A percentile compares a stretch with the other conserved stretches of the same genome.
These are phyloP conservation scores for Neoascochyta sp. DNA, from an alignment of 2,329 filamentous ascomycete species.

Conservation along the genomic window DNA sequence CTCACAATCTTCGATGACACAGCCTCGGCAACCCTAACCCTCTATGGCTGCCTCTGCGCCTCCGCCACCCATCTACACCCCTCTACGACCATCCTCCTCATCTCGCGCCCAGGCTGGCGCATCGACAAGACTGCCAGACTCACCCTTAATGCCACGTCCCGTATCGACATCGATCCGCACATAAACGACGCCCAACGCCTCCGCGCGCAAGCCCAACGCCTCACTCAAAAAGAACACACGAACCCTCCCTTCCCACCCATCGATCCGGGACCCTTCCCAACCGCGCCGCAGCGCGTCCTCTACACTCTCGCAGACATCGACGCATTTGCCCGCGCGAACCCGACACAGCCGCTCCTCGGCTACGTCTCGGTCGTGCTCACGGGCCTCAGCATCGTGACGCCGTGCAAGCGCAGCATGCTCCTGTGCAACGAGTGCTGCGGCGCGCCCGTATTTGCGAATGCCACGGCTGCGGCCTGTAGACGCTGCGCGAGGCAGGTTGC, in stretches of 20 bases:
- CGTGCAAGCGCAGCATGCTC: slow-evolving; percentile 44
- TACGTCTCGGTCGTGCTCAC: slow-evolving; percentile 46
- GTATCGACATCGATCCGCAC: slow-evolving; percentile 54
- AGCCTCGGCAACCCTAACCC: slow-evolving; percentile 49
- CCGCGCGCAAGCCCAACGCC: slow-evolving; percentile 46
- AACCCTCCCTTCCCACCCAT: slow-evolving; percentile 49
- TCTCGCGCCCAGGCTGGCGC: slow-evolving; percentile 46
- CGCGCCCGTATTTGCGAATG: slow-evolving; percentile 53
- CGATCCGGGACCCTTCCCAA: slow-evolving; percentile 17
- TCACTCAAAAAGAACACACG: slow-evolving; percentile 50
- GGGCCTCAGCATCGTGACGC: slow-evolving; percentile 40
- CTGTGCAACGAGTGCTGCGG: slow-evolving; percentile 51
- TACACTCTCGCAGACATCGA: slow-evolving; percentile 47
- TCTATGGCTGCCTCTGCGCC: slow-evolving; percentile 52
- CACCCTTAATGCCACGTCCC: slow-evolving; percentile 44
- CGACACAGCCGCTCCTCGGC: slow-evolving; percentile 39
- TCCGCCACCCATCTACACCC: slow-evolving; percentile 47
- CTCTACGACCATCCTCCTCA: slow-evolving; percentile 50
- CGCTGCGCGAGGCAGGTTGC: slow-evolving; percentile 38
- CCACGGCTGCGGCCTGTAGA: slow-evolving; percentile 37
- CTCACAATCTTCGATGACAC: slow-evolving; percentile 58
- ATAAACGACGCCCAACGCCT: slow-evolving; percentile 55
- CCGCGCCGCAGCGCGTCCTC: slow-evolving; percentile 33
- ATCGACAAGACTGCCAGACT: slow-evolving; percentile 36
- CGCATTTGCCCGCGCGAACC: slow-evolving; percentile 31